Evolutionary conservation across 2,329 filamentous ascomycete species (phyloP), one percentile per base, ranked within the genome.

Genomic region (Rhynchosporium secalis): DNA sequence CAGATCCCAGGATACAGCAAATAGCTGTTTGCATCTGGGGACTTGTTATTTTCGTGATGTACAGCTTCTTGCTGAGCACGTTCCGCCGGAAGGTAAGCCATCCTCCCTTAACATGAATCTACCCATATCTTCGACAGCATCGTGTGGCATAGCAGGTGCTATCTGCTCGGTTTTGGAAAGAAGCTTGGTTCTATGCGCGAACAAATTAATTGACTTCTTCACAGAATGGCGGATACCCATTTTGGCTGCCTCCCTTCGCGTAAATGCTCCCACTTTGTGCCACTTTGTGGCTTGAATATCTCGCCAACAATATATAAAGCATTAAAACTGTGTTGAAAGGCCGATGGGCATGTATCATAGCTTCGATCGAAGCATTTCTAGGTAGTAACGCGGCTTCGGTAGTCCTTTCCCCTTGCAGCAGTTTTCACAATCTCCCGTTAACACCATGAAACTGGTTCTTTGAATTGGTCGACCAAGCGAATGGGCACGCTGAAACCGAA

Each of bases 211-310:
- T 77, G 82, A 96, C 66, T 99, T 99, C 84, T 87, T 93, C 71
- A 81, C 99, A 99, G 87, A 99, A 98, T 74, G 87, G 87, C 40
- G 92, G 92, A 29, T 99, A 99, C 77, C 93, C 93, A 15, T 97
- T 98, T 78, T 92, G 87, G 73, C 83, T 99, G 65, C 95, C 95
- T 60, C 95, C 95, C 10, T 98, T 99, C 77, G 69, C 71, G 48
- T 74, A 73, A 65, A 68, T 58, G 26, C 10, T 26, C 48, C 28
- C 28, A 26, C 43, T 4, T 7, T 2, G 20, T 36, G 40, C 20
- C 20, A 20, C 20, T 20, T 20, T 20, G 20, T 20, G 28, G 6
- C 15, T n/a, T 8, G 43, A 10, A 49, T 43, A 33, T 38, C 26
- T 45, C 20, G 20, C 15, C 31, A 20, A 13, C 26, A 7, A 7